Evolutionary conservation across 1,284 basidiomycete genomes (phyloP).

Genomic region (Puccinia coronata): DNA sequence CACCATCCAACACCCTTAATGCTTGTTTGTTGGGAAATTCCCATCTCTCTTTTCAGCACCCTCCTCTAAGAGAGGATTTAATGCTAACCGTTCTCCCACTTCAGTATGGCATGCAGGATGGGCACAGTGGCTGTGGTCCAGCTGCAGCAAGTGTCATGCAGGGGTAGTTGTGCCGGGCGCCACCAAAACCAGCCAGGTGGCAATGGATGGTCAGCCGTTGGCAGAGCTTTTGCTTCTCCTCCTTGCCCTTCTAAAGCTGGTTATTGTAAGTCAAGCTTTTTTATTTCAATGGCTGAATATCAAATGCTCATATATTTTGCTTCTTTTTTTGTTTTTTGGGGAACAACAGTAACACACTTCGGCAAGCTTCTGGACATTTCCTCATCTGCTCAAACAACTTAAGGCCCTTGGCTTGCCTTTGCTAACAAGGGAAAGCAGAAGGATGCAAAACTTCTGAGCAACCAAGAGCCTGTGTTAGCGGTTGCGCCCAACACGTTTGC

Average conservation of each 20-base stretch:
- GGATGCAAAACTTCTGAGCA: conserved; percentile 15
- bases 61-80: too few species aligned
- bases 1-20: too few species aligned
- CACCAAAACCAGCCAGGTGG: conserved; percentile 38
- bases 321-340: neutral
- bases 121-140: too few species aligned
- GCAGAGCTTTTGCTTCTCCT: conserved; percentile 21
- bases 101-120: too few species aligned
- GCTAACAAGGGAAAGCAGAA: conserved; percentile 47
- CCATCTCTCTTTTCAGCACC: too few species aligned
- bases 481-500: conserved; percentile 48
- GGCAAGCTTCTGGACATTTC: conserved; percentile 45
- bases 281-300: too few species aligned
- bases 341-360: conserved; percentile 39
- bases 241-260: conserved; percentile 42
- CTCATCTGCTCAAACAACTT: conserved; percentile 34
- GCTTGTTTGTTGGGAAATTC: too few species aligned
- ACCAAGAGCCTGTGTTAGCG: conserved; percentile 23
- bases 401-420: conserved; percentile 37
- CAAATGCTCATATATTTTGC: neutral
- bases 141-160: conserved; percentile 30
- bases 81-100: too few species aligned
- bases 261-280: conserved; percentile 26
- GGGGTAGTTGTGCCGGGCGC: conserved; percentile 33
- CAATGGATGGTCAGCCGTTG: conserved; percentile 41